A percentile compares a stretch with the other conserved stretches of the same genome.
These are phyloP conservation scores for Mycena haematopus DNA, from an alignment of 768 basidiomycete genomes.

Conservation along the genomic window DNA sequence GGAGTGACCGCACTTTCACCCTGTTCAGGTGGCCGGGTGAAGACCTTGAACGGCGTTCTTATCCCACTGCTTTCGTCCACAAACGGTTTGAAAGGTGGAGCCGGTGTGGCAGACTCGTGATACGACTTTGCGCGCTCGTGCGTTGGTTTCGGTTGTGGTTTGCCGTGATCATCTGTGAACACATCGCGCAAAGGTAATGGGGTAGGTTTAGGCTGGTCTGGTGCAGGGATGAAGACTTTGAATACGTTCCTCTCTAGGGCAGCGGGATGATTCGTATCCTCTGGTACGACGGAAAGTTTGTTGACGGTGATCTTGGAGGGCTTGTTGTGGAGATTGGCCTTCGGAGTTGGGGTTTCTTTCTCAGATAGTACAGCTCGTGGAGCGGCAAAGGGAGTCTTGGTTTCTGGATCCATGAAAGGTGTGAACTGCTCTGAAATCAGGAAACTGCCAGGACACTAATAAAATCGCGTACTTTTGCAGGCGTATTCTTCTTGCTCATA, in stretches of 20 bases:
- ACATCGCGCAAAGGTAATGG: slow-evolving; percentile 31
- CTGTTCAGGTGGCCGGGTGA: slow-evolving; percentile 71
- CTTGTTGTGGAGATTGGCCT: slow-evolving; percentile 35
- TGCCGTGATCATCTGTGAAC: slow-evolving; percentile 32
- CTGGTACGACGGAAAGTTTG: slow-evolving; percentile 42
- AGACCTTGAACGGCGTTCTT: slow-evolving; percentile 67
- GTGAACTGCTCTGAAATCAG: slow-evolving; percentile 54
- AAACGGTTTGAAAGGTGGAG: slow-evolving; percentile 32
- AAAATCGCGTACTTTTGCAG: slow-evolving; percentile 46
- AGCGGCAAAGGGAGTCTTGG: slow-evolving; percentile 47
- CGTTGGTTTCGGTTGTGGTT: slow-evolving; percentile 28
- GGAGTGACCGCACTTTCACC: slow-evolving; percentile 43
- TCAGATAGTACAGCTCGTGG: slow-evolving; percentile 54
- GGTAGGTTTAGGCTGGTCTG: slow-evolving; percentile 40
- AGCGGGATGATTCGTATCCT: slow-evolving; percentile 37
- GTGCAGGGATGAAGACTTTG: slow-evolving; percentile 69
- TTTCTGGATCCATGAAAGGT: slow-evolving; percentile 65
- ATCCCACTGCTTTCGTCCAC: slow-evolving; percentile 44
- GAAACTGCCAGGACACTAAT: slow-evolving; percentile 23
- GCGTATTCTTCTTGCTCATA: slow-evolving; percentile 47
- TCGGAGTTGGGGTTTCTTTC: slow-evolving; percentile 52
- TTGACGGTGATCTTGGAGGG: slow-evolving; percentile 35
- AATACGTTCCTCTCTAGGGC: slow-evolving; percentile 45
- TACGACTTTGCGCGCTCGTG: slow-evolving; percentile 32
- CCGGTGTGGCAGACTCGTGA: slow-evolving; percentile 26